These are phyloP conservation scores for Zoysia japonica DNA, from an alignment of 176 grass and related monocot genomes.

Conservation along the genomic window DNA sequence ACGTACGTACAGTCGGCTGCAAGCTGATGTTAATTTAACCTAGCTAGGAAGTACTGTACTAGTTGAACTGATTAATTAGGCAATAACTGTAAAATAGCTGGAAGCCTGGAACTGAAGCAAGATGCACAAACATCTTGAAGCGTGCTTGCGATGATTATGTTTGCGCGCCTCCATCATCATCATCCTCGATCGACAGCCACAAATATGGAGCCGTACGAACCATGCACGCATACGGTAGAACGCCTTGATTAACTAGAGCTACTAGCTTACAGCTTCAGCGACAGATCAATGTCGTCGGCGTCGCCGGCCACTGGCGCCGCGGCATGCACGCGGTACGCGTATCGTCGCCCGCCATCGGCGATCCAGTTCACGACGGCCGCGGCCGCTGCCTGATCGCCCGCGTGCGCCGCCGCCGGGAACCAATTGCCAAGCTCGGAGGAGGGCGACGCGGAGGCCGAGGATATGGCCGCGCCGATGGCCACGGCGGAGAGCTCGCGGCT, in stretches of 20 bases:
- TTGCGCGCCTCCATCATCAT: neutral
- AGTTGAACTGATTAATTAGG: neutral
- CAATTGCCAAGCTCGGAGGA: conserved; percentile 30
- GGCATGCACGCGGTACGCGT: conserved; percentile 30
- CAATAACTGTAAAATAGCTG: neutral
- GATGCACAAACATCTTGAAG: neutral
- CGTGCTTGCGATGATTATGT: neutral
- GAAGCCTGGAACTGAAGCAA: neutral
- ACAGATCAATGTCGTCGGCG: conserved; percentile 52
- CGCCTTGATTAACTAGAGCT: neutral
- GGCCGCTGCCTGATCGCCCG: conserved; percentile 11
- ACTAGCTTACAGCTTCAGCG: conserved; percentile 53
- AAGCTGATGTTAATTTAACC: neutral
- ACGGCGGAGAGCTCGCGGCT: conserved; percentile 53
- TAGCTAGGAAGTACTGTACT: neutral
- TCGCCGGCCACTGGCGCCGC: neutral
- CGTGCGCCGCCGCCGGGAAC: conserved; percentile 14
- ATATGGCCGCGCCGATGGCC: neutral
- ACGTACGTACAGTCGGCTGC: neutral
- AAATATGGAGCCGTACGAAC: neutral
- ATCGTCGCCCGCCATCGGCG: conserved; percentile 40
- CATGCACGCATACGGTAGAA: neutral
- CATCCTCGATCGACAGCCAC: neutral
- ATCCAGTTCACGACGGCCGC: conserved; percentile 57
- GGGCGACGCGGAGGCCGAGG: neutral